Base-by-base conservation (phyloP, 2,329 filamentous ascomycete genomes). In the Plenodomus tracheiphilus region DNA sequence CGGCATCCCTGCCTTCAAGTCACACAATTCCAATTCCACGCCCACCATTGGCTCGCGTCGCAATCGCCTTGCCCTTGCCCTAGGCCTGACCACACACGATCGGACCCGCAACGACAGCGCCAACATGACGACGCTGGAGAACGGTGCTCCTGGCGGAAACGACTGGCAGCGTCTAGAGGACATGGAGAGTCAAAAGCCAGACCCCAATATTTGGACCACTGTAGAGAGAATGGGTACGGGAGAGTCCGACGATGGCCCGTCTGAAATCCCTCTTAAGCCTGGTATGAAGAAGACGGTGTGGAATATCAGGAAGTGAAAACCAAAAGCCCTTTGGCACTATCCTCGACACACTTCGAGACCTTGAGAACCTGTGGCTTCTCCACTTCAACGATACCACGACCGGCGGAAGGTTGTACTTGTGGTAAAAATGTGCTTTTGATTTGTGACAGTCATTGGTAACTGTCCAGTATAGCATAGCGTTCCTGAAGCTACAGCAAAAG, bases 261-360 rank as follows among this genome's bases (percentile, higher is more conserved):
- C 50, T 10, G 51, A 50, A 32, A 36, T 19, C 5, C 46, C 54
- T 13, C 40, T 54, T n/a, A 47, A 50, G 21, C 50, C 61, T 25
- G 62, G 64, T 34, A 56, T 65, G 56, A 64, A 53, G 56, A 69
- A 65, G 51, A 68, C 58, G n/a, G 52, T 59, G 2, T 68, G 64
- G 65, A 59, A 68, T 22, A 62, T 69, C 4, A 53, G 65, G 41
- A 63, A 15, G 28, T 32, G 28, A 32, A 32, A 4, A 10, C 6
- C 28, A 32, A n/a, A n/a, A n/a, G n/a, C n/a, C 11, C 15, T 11
- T 15, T 32, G 9, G 6, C 9, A 10, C 28, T 11, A 32, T 32
- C 13, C 28, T 11, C 4, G 28, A n/a, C n/a, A n/a, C n/a, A n/a
- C n/a, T n/a, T n/a, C n/a, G n/a, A n/a, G n/a, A 25, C 22, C 10